Evolutionary conservation across 768 basidiomycete genomes (phyloP).

Genomic region (Lentinula guzmanii): DNA sequence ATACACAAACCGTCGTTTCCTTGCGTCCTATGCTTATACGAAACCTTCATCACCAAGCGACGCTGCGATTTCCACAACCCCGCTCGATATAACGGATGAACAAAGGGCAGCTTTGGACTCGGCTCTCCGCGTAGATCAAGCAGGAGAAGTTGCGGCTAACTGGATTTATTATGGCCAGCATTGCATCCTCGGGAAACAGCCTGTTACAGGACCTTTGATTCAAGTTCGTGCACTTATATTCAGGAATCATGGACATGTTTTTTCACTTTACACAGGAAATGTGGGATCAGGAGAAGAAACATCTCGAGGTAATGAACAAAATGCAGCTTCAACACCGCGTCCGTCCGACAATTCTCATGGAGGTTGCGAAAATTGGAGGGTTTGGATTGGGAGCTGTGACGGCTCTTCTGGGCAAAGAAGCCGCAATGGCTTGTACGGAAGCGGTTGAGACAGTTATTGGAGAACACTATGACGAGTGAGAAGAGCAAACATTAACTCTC

Average conservation of each 20-base stretch:
- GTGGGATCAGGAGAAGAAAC: slow-evolving; percentile 96
- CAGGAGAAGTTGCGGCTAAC: slow-evolving; percentile 93
- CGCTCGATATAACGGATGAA: slow-evolving; percentile 38
- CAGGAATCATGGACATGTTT: neutral
- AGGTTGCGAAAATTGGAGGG: slow-evolving; percentile 81
- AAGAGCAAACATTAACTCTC: slow-evolving; percentile 10
- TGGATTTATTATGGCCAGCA: slow-evolving; percentile 92
- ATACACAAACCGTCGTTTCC: neutral
- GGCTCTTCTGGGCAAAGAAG: slow-evolving; percentile 84
- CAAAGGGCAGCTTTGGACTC: slow-evolving; percentile 51
- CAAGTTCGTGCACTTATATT: slow-evolving; percentile 44
- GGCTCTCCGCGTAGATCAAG: slow-evolving; percentile 89
- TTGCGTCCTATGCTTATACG: slow-evolving; percentile 45
- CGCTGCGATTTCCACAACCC: slow-evolving; percentile 48
- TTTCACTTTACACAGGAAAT: slow-evolving; percentile 59
- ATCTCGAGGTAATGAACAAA: slow-evolving; percentile 80
- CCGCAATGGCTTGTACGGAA: slow-evolving; percentile 98
- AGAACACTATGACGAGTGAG: slow-evolving; percentile 97
- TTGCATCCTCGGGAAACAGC: slow-evolving; percentile 61
- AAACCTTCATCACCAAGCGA: slow-evolving; percentile 27
- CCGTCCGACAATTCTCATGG: slow-evolving; percentile 78
- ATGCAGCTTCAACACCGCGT: slow-evolving; percentile 78
- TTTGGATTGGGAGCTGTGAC: slow-evolving; percentile 83
- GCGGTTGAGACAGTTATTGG: slow-evolving; percentile 97
- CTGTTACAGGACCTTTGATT: slow-evolving; percentile 54